phyloP scores from a whole-genome alignment of 2,329 filamentous ascomycete genomes.

The Verticillium zaregamsianum region DNA sequence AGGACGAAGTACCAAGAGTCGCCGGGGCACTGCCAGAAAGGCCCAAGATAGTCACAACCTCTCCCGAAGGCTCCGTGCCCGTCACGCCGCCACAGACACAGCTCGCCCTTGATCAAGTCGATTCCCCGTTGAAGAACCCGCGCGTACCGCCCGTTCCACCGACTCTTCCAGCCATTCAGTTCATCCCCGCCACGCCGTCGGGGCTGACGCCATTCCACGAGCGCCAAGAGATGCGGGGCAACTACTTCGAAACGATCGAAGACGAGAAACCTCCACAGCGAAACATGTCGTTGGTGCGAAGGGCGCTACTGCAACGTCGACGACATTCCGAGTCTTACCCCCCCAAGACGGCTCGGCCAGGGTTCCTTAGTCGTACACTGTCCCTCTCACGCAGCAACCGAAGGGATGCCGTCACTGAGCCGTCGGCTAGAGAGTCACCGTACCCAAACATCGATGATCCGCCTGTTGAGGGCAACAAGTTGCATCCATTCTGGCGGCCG shows the following conservation, averaged over 20 bases:
- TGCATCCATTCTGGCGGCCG: constrained; percentile 62
- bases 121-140: constrained; percentile 60
- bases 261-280: constrained; percentile 37
- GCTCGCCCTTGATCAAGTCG: constrained; percentile 48
- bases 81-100: constrained; percentile 49
- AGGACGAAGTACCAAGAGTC: constrained; percentile 28
- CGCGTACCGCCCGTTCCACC: constrained; percentile 49
- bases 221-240: constrained; percentile 47
- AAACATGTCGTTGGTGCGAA: constrained; percentile 47
- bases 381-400: constrained; percentile 44
- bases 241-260: constrained; percentile 43
- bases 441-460: constrained; percentile 40
- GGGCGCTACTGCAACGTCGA: constrained; percentile 47
- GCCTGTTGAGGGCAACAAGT: constrained; percentile 47
- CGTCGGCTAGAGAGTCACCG: constrained; percentile 20
- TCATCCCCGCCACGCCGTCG: constrained; percentile 61
- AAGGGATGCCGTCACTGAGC: constrained; percentile 8
- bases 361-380: constrained; percentile 46
- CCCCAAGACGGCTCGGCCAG: constrained; percentile 31
- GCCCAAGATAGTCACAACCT: constrained; percentile 33
- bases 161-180: constrained; percentile 38
- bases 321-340: constrained; percentile 38
- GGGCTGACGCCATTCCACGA: constrained; percentile 53
- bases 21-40: constrained; percentile 27
- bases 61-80: constrained; percentile 33